Evolutionary conservation across 1,139 yeast species (phyloP).

Genomic region (Sporopachydermia cereana): DNA sequence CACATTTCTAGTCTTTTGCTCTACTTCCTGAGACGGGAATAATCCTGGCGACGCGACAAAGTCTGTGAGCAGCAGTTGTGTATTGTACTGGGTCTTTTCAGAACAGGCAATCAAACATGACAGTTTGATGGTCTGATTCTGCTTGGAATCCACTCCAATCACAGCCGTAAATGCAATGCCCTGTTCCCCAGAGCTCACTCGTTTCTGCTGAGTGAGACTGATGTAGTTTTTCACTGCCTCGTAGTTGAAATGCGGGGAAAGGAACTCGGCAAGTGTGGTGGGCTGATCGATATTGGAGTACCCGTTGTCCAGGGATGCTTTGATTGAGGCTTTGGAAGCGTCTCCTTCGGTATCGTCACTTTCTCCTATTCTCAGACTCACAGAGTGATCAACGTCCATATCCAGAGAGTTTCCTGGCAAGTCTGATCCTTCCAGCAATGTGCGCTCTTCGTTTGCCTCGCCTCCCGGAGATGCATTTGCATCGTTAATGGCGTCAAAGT

Average conservation of each 20-base stretch:
- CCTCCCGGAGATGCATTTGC: neutral
- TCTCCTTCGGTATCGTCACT: neutral
- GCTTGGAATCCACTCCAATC: neutral
- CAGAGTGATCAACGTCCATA: neutral
- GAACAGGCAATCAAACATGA: neutral
- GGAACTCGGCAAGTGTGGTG: constrained; percentile 5
- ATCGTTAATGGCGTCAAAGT: neutral
- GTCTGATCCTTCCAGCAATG: neutral
- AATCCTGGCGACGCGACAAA: neutral
- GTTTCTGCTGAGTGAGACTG: neutral
- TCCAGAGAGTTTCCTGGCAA: neutral
- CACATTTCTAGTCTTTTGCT: neutral
- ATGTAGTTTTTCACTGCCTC: neutral
- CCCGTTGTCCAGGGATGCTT: neutral
- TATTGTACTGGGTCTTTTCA: neutral
- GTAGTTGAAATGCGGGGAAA: constrained; percentile 7
- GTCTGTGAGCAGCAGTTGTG: neutral
- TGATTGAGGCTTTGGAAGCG: neutral
- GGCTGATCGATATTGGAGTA: neutral
- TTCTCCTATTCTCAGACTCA: neutral
- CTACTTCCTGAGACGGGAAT: neutral
- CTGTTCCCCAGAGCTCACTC: neutral
- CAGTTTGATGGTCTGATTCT: neutral
- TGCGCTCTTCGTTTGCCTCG: neutral
- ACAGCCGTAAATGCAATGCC: neutral